Evolutionary conservation across 2,329 filamentous ascomycete genomes (phyloP).

Genomic region (Aspergillus arachidicola): DNA sequence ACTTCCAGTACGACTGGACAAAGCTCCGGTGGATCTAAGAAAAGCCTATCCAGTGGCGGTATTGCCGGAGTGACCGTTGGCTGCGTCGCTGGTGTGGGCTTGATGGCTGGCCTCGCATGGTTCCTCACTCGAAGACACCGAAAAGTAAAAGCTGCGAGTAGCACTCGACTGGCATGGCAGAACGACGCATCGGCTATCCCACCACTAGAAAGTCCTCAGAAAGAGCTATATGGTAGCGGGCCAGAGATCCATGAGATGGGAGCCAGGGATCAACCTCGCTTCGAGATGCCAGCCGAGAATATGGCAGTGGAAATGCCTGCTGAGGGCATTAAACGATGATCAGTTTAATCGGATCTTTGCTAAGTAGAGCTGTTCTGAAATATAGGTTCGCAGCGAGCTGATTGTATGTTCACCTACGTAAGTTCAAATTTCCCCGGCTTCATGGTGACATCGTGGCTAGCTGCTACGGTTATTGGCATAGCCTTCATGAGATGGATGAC

Average conservation of each 20-base stretch:
- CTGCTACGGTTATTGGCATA: not conserved
- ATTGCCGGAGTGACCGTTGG: not conserved
- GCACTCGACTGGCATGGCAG: not conserved
- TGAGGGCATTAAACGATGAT: not conserved
- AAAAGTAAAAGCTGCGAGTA: not conserved
- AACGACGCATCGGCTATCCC: not conserved
- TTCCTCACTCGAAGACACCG: not conserved
- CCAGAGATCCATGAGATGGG: not conserved
- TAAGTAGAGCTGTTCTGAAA: not conserved
- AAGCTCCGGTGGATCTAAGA: not conserved
- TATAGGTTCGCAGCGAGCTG: not conserved
- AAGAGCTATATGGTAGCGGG: not conserved
- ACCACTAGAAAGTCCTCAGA: not conserved
- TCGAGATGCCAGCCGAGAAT: not conserved
- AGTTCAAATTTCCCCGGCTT: not conserved
- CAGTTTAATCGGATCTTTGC: fast-evolving
- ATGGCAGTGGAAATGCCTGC: not conserved
- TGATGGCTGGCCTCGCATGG: not conserved
- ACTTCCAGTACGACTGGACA: not conserved
- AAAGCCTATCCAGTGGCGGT: not conserved
- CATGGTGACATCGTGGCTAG: not conserved
- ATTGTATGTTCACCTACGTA: too few relatives aligned
- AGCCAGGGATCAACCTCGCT: not conserved
- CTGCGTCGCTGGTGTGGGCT: not conserved
- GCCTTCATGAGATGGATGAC: not conserved